Conservation (phyloP, 208 protist genomes). For the Kentomonas sorsogonicus region DNA sequence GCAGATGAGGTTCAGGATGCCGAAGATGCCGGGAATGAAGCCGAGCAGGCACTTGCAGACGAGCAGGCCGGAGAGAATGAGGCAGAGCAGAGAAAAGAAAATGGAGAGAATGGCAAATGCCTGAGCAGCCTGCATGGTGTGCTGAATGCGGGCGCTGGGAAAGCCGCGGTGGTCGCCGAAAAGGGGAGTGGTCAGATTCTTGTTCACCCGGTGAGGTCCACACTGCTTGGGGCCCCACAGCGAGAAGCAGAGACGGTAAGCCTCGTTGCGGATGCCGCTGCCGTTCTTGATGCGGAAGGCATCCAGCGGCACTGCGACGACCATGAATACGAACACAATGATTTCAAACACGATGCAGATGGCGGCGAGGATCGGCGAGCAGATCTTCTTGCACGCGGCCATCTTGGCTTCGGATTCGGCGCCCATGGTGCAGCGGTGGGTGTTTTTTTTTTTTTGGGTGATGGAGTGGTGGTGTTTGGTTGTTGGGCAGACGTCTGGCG, state of each 20-base stretch:
- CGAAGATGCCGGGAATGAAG: conserved; percentile 16
- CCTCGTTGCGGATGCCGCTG: not conserved
- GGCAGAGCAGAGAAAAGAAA: conserved; percentile 19
- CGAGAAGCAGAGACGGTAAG: conserved; percentile 25
- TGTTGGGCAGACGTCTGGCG: no score
- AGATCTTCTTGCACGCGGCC: not conserved
- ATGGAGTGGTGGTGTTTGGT: no score
- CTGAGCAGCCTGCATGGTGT: conserved; percentile 22
- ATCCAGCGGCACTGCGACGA: conserved; percentile 32
- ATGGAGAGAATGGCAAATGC: conserved; percentile 43
- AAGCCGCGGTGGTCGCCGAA: conserved; percentile 32
- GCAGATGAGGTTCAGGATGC: conserved; percentile 13
- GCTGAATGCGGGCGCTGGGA: conserved; percentile 7
- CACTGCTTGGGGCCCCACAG: conserved; percentile 34
- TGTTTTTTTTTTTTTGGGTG: no score
- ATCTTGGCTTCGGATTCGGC: no score
- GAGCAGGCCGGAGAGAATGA: conserved; percentile 16
- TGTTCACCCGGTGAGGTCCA: conserved; percentile 12
- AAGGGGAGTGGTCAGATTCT: not conserved
- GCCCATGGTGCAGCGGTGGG: no score
- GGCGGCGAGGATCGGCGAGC: conserved; percentile 10
- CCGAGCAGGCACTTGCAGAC: conserved; percentile 12
- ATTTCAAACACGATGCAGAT: conserved; percentile 18
- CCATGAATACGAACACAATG: conserved; percentile 28
- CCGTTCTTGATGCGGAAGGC: conserved; percentile 11